These are phyloP conservation scores for Wickerhamiella slavikovae DNA, from an alignment of 805 yeast species.

Conservation along the genomic window DNA sequence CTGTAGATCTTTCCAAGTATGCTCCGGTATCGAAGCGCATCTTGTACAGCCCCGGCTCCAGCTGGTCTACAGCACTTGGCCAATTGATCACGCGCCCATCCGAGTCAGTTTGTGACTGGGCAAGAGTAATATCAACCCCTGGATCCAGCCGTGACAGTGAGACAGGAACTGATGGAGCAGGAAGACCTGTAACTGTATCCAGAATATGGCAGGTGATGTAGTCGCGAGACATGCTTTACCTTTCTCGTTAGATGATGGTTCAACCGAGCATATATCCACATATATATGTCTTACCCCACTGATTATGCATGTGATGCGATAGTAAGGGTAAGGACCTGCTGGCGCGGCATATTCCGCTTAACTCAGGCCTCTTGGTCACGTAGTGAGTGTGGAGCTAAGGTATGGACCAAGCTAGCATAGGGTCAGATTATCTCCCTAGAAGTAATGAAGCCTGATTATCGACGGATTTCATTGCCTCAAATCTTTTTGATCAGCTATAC, in stretches of 20 bases:
- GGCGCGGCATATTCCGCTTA: neutral
- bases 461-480: too few species aligned
- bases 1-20: constrained; percentile 25
- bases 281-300: neutral
- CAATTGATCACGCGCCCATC: constrained; percentile 71
- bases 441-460: too few species aligned
- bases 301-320: neutral
- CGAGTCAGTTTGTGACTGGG: constrained; percentile 44
- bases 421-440: too few species aligned
- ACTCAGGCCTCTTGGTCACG: too few species aligned
- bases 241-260: too few species aligned
- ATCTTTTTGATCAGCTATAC: too few species aligned
- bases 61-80: constrained; percentile 19
- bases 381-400: too few species aligned
- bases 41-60: constrained; percentile 47
- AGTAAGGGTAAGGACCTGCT: neutral
- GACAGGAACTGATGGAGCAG: constrained; percentile 61
- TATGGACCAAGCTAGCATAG: too few species aligned
- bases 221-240: constrained; percentile 17
- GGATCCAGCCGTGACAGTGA: constrained; percentile 18
- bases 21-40: constrained; percentile 58
- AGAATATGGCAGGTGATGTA: constrained; percentile 81
- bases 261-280: neutral
- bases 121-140: constrained; percentile 26
- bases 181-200: constrained; percentile 67